Evolutionary conservation across 768 basidiomycete genomes (phyloP), one percentile per base, ranked within the genome.

Genomic region (Auricularia sp.): DNA sequence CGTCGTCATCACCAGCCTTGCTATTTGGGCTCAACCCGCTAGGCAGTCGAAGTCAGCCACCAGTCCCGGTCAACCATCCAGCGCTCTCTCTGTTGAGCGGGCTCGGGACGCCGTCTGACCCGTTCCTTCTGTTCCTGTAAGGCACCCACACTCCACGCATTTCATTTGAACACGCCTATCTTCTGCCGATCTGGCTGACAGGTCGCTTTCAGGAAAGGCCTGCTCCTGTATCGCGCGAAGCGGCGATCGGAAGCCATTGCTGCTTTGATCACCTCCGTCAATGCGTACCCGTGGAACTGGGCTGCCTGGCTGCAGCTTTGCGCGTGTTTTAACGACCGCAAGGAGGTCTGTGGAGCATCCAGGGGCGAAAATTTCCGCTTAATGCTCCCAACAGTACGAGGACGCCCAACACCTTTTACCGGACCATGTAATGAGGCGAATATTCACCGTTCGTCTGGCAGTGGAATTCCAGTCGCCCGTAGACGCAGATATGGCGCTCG

Each of bases 231-330:
- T 56, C 86, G 91, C 12, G 77, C 95, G 61, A 84, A 85, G 59
- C 81, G 90, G 66, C 83, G 93, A 33, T 87, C 91, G 66, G 90
- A 93, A 71, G 93, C 96, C 1, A 89, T 96, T 12, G 93, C 95
- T 72, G 82, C 79, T 68, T 83, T 85, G 14, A 78, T 97, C 18
- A 75, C 84, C 39, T 94, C 93, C 12, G 86, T 96, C 53, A 80
- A 81, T 43, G 80, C 81, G 4, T 91, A 87, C 70, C 88, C 90
- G 12, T 98, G 91, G 87, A 98, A 98, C 72, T 98, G 95, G 94
- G 89, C 90, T 34, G 79, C 86, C n/a, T 98, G 94, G 94, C 77
- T 83, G 7, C 80, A 93, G 53, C 78, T 98, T n/a, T 82, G 83
- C 2, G 85, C 84, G 62, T 90, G 90, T 71, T 81, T 94, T 36